These are phyloP conservation scores for Cytospora leucostoma DNA, from an alignment of 2,329 filamentous ascomycete species.

Conservation along the genomic window DNA sequence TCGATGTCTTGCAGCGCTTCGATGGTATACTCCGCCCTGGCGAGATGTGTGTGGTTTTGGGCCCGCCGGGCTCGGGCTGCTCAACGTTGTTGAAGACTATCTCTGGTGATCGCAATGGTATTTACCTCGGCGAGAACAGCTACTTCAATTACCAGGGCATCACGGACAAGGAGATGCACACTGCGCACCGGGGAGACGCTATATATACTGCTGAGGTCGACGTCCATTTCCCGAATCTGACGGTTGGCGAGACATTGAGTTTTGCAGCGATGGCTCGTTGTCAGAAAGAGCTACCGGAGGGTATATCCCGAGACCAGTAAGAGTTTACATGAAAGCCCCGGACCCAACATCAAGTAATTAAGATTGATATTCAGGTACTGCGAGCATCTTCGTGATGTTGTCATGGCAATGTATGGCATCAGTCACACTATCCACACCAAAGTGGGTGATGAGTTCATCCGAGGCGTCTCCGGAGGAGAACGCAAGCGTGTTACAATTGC, in stretches of 20 bases:
- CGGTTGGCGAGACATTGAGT: constrained; percentile 75
- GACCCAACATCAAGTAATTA: constrained; percentile 61
- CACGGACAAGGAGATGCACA: constrained; percentile 84
- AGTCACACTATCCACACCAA: constrained; percentile 71
- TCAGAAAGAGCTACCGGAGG: no score
- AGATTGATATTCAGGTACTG: no score
- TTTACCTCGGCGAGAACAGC: no score
- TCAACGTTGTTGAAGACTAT: no score
- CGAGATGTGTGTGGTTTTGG: no score
- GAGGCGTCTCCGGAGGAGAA: constrained; percentile 75
- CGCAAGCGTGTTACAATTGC: constrained; percentile 67
- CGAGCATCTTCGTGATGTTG: constrained; percentile 70
- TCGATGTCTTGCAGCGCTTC: no score
- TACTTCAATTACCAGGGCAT: no score
- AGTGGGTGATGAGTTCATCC: constrained; percentile 74
- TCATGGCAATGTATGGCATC: constrained; percentile 76
- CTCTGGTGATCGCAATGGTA: no score
- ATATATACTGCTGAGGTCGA: constrained; percentile 88
- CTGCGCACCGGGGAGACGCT: constrained; percentile 76
- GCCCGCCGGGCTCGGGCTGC: no score
- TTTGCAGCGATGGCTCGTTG: constrained; percentile 76
- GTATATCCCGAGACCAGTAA: no score
- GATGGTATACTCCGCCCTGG: no score
- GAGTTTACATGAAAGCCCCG: no score
- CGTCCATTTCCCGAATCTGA: constrained; percentile 76